Evolutionary conservation across 2,329 filamentous ascomycete species (phyloP), one percentile per base, ranked within the genome.

Genomic region (Clathrospora elynae): DNA sequence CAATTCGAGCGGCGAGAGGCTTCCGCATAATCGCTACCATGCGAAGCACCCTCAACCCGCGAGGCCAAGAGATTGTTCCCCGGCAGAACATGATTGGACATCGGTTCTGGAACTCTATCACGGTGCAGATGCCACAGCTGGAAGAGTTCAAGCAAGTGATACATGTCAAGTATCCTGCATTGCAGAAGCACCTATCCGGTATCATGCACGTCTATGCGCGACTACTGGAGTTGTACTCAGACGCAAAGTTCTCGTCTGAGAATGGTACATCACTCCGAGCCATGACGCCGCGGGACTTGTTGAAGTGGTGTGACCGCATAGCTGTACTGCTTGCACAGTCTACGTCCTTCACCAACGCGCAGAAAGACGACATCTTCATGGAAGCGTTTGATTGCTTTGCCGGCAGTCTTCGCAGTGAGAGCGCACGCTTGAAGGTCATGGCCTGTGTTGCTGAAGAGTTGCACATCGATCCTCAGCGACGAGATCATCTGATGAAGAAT

Each of bases 1-100:
- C 80, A 4, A 85, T 99, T 35, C 82, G 84, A 62, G 93, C 93
- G 38, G 83, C 88, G 1, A 84, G 84, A 59, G 89, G 87, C 1
- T 99, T 99, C 68, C 86, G 88, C 41, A 85, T 99, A 13, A 86
- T 99, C 66, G 93, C 92, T 4, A 97, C 92, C 0, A 86, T 96
- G 55, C 85, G 92, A 51, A 93, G 87, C 3, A 74, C 73, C 3
- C 66, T 78, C 13, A 82, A 83, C 38, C 82, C 84, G 6, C 77
- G 82, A 47, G 87, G 87, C 74, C 77, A 85, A 78, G 75, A 89
- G 78, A 86, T 84, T 33, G 72, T 85, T 11, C 87, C 88, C 3
- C 82, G 80, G 36, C 70, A 77, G 20, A 78, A 80, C 46, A 83
- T 96, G 67, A 82, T 97, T 19, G 92, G 93, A 13, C 80, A 86